Conservation (phyloP, 1,284 basidiomycete genomes). For the Earliella scabrosa region DNA sequence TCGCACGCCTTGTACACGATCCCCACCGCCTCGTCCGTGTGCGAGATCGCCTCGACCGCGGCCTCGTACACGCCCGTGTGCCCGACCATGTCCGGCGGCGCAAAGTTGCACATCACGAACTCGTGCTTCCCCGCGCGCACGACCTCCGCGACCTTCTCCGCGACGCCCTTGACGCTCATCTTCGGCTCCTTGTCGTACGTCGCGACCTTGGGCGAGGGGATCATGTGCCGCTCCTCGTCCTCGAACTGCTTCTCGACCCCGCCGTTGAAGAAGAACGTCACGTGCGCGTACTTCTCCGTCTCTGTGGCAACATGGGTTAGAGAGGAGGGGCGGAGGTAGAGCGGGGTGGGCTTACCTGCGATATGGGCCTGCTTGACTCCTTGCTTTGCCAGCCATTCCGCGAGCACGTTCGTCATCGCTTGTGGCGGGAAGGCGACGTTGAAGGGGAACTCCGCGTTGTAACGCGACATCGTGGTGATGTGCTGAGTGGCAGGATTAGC, state of each 20-base stretch:
- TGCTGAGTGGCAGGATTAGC: constrained; percentile 46
- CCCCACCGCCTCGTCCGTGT: constrained; percentile 86
- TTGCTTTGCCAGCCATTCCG: constrained; percentile 84
- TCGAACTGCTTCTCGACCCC: constrained; percentile 91
- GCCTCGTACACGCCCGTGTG: constrained; percentile 91
- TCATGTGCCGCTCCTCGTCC: constrained; percentile 84
- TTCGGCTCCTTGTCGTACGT: constrained; percentile 88
- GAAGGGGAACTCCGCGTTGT: constrained; percentile 90
- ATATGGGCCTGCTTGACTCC: constrained; percentile 85
- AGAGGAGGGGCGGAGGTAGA: background rate
- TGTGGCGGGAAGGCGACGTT: constrained; percentile 88
- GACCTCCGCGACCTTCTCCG: constrained; percentile 88
- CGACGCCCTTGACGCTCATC: constrained; percentile 87
- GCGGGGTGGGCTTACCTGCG: constrained; percentile 54
- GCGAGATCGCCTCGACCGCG: constrained; percentile 81
- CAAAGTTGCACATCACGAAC: constrained; percentile 96
- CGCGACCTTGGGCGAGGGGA: constrained; percentile 87
- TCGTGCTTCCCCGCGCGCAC: constrained; percentile 72
- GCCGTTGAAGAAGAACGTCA: constrained; percentile 97
- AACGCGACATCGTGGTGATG: constrained; percentile 93
- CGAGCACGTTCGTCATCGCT: constrained; percentile 89
- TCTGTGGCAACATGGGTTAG: constrained; percentile 46
- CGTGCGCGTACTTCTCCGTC: constrained; percentile 94
- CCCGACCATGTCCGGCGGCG: constrained; percentile 94
- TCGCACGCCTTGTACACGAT: constrained; percentile 86